A percentile compares a stretch with the other conserved stretches of the same genome.
Evolutionary conservation across 2,329 filamentous ascomycete genomes (phyloP).

Genomic region (Orbilia javanica): DNA sequence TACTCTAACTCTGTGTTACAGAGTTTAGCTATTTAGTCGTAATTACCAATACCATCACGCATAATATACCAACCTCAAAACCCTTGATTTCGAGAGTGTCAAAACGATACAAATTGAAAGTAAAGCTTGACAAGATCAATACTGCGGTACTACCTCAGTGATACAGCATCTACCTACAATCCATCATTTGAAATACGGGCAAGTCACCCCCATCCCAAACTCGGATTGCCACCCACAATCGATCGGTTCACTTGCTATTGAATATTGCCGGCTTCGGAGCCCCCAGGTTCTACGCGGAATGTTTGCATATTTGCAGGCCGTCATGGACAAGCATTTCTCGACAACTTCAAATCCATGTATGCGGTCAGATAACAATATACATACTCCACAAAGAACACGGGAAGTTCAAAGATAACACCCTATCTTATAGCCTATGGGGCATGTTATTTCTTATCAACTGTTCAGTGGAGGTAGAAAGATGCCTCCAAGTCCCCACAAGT

Average conservation of each 20-base stretch:
- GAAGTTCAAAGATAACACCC: not conserved
- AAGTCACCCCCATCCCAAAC: not conserved
- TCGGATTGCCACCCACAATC: not conserved
- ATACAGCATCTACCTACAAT: not conserved
- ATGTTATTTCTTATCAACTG: slow-evolving; percentile 20
- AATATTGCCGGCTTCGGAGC: slow-evolving; percentile 17
- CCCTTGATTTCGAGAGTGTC: no score
- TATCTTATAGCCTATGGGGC: slow-evolving; percentile 16
- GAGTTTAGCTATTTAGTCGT: no score
- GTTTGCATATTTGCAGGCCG: not conserved
- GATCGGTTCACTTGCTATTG: not conserved
- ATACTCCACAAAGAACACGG: not conserved
- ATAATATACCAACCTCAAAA: no score
- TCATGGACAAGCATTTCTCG: not conserved
- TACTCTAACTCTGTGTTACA: not conserved
- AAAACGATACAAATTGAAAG: no score
- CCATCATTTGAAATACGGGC: not conserved
- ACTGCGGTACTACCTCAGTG: no score
- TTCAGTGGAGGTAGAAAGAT: not conserved
- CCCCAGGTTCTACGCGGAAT: not conserved
- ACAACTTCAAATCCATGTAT: not conserved
- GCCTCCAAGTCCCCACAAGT: not conserved
- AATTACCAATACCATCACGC: no score
- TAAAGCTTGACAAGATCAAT: no score
- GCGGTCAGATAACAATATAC: not conserved